phyloP scores from a whole-genome alignment of 1,139 yeast species.

The Diutina neorugosa region DNA sequence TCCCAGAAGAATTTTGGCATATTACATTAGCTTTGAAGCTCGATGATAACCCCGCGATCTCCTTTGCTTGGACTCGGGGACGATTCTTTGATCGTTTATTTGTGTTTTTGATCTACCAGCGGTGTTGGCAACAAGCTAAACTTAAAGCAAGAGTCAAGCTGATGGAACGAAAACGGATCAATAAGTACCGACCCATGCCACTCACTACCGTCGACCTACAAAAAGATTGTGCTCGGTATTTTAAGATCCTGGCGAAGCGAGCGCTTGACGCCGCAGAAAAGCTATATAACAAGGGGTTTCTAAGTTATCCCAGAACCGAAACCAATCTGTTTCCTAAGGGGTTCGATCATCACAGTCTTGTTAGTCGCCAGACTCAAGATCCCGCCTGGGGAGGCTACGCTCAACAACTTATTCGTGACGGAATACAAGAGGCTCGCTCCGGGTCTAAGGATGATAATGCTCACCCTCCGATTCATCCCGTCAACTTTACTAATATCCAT shows the following conservation, averaged over 20 bases:
- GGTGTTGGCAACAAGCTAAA: slow-evolving; percentile 28
- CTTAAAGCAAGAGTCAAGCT: slow-evolving; percentile 28
- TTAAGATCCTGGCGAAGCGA: slow-evolving; percentile 71
- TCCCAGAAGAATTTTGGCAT: slow-evolving; percentile 74
- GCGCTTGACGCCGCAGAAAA: slow-evolving; percentile 80
- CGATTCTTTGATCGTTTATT: slow-evolving; percentile 63
- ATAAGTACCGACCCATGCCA: slow-evolving; percentile 78
- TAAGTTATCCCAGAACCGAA: slow-evolving; percentile 96
- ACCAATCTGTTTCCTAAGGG: slow-evolving; percentile 74
- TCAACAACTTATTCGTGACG: slow-evolving; percentile 15
- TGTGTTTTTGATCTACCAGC: slow-evolving; percentile 47
- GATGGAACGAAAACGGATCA: slow-evolving; percentile 37
- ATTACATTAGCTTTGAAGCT: slow-evolving; percentile 20
- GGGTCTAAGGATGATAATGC: slow-evolving; percentile 90
- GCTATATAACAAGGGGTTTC: slow-evolving; percentile 71
- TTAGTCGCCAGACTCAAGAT: slow-evolving; percentile 47
- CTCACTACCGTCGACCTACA: slow-evolving; percentile 93
- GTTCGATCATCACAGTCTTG: slow-evolving; percentile 55
- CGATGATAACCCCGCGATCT: slow-evolving; percentile 35
- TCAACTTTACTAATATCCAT: slow-evolving; percentile 30
- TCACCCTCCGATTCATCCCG: slow-evolving; percentile 98
- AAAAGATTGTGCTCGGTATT: slow-evolving; percentile 64
- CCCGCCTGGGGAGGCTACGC: slow-evolving; percentile 40
- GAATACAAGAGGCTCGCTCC: slow-evolving; percentile 51
- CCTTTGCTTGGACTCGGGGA: slow-evolving; percentile 56